These are phyloP conservation scores for Pterulicium gracile DNA, from an alignment of 1,284 basidiomycete species.

Conservation along the genomic window DNA sequence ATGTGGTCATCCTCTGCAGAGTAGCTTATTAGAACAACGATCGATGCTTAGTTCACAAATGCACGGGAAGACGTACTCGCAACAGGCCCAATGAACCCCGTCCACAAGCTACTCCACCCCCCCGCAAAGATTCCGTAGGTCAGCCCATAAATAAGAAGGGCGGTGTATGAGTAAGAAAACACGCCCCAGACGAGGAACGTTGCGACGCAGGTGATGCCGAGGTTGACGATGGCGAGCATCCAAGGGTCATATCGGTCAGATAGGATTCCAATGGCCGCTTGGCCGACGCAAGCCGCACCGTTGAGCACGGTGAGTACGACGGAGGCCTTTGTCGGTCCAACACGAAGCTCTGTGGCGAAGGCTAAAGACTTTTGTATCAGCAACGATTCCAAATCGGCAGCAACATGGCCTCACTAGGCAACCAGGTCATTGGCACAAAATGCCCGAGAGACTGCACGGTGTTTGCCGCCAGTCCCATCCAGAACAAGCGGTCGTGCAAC, in stretches of 20 bases:
- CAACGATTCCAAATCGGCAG: not conserved
- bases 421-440: conserved; percentile 14
- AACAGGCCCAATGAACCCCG: conserved; percentile 20
- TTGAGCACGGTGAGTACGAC: conserved; percentile 19
- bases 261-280: conserved; percentile 22
- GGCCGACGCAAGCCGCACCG: conserved; percentile 22
- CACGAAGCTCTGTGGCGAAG: conserved; percentile 19
- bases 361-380: conserved; percentile 11
- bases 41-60: not conserved
- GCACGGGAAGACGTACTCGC: conserved; percentile 16
- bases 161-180: conserved; percentile 20
- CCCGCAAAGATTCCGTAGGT: conserved; percentile 24
- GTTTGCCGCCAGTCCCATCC: conserved; percentile 13
- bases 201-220: conserved; percentile 18
- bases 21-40: not conserved
- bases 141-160: conserved; percentile 22
- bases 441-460: conserved; percentile 16
- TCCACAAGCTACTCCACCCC: conserved; percentile 26
- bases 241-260: conserved; percentile 26
- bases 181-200: conserved; percentile 31
- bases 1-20: conserved; percentile 23
- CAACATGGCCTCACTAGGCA: conserved; percentile 12
- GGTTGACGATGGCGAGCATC: conserved; percentile 19
- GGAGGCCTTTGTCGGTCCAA: conserved; percentile 17
- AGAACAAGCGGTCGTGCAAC: conserved; percentile 12